A percentile compares a stretch with the other conserved stretches of the same genome.
Conservation (phyloP, 495 filamentous ascomycete species). For the Lepidopterella palustris region DNA sequence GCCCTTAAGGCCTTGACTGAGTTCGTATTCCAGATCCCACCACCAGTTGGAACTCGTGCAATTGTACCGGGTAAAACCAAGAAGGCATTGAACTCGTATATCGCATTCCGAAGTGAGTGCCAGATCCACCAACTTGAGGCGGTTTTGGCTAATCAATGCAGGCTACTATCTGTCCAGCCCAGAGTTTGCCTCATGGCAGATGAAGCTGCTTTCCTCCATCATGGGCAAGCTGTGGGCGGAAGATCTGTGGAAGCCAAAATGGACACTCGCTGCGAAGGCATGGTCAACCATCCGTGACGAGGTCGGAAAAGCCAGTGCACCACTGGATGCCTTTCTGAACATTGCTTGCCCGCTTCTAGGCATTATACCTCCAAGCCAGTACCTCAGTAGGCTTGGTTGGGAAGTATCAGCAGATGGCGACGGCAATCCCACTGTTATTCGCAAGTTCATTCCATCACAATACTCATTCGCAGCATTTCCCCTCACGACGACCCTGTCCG, state of each 20-base stretch:
- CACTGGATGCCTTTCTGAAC: conserved; percentile 38
- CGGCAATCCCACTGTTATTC: conserved; percentile 7
- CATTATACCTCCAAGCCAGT: conserved; percentile 36
- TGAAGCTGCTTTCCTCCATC: conserved; percentile 33
- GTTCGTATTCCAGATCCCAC: background rate
- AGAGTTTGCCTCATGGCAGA: background rate
- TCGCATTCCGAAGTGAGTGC: background rate
- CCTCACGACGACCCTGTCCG: conserved; percentile 33
- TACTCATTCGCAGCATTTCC: background rate
- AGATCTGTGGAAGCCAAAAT: conserved; percentile 44
- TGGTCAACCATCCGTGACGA: conserved; percentile 47
- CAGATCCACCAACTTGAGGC: too few species aligned
- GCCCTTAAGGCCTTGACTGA: background rate
- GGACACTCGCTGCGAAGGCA: conserved; percentile 44
- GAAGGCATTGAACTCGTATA: conserved; percentile 17
- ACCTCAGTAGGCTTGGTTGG: conserved; percentile 42
- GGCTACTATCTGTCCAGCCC: conserved; percentile 5
- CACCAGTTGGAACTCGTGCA: background rate
- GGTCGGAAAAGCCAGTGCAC: conserved; percentile 35
- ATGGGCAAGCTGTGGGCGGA: conserved; percentile 42
- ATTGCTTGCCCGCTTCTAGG: conserved; percentile 38
- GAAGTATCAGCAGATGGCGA: conserved; percentile 24
- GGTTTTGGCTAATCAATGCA: background rate
- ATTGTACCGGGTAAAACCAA: conserved; percentile 30
- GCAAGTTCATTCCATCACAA: conserved; percentile 4